Percentiles rank a stretch among this genome's conserved stretches.
phyloP scores from a whole-genome alignment of 768 basidiomycete genomes.

The Pleurotus salmoneostramineus region DNA sequence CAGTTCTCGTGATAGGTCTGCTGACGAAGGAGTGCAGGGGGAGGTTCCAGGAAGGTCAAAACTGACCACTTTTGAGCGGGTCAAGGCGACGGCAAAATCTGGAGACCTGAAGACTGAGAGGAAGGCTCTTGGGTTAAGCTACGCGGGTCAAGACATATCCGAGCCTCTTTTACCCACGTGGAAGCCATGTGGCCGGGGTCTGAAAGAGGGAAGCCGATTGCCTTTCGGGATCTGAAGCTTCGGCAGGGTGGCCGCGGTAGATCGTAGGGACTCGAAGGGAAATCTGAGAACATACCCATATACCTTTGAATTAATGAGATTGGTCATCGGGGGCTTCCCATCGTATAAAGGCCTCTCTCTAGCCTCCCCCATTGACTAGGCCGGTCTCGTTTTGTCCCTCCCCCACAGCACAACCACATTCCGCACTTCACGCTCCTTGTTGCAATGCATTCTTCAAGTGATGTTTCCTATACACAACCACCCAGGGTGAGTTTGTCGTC shows the following conservation, averaged over 20 bases:
- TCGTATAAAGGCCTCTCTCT: neutral
- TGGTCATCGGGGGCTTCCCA: neutral
- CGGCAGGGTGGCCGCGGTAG: constrained; percentile 3
- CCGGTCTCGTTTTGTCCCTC: neutral
- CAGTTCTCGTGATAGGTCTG: no score
- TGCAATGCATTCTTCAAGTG: neutral
- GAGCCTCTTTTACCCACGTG: no score
- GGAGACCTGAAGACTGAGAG: no score
- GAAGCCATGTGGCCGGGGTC: neutral
- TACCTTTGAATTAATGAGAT: neutral
- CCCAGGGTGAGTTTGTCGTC: neutral
- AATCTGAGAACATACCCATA: neutral
- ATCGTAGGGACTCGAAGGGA: neutral
- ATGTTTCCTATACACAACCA: constrained; percentile 1
- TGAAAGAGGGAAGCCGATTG: neutral
- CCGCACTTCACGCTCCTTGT: no score
- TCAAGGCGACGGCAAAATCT: no score
- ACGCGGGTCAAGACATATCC: no score
- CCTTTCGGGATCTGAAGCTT: neutral
- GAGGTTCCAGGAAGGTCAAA: no score
- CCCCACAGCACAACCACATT: no score
- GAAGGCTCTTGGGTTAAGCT: no score
- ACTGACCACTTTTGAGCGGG: no score
- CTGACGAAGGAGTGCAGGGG: no score
- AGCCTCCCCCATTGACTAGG: neutral